Evolutionary conservation across 176 grass and related monocot species (phyloP).

Genomic region (Triticum dicoccoides): DNA sequence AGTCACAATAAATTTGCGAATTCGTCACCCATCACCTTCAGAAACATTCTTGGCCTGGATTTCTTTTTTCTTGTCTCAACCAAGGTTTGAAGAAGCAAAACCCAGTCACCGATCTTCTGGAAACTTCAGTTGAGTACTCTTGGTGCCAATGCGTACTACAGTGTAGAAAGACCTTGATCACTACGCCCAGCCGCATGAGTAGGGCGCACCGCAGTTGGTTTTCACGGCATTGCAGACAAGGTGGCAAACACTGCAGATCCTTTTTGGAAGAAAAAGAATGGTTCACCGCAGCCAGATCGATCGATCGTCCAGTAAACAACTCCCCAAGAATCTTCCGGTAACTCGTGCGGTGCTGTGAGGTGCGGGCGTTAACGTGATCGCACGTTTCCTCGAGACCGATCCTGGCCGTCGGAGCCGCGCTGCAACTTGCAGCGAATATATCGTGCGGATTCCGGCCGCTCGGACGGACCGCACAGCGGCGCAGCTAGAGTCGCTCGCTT

Average conservation of each 20-base stretch:
- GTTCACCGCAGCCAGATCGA: background rate
- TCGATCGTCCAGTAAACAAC: background rate
- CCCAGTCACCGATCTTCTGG: no score
- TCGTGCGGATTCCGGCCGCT: background rate
- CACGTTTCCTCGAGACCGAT: background rate
- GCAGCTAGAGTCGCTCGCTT: background rate
- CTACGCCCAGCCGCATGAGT: no score
- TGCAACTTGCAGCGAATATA: constrained; percentile 15
- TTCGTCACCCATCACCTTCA: background rate
- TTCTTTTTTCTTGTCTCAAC: no score
- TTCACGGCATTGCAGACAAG: background rate
- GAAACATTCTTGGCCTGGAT: background rate
- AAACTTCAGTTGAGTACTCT: no score
- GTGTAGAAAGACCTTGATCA: no score
- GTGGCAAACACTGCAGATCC: background rate
- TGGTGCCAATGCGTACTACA: no score
- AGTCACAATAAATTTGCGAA: background rate
- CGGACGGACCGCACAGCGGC: background rate
- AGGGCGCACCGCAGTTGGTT: background rate
- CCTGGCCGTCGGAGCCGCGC: background rate
- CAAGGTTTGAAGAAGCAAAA: no score
- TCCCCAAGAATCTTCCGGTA: background rate
- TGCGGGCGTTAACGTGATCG: background rate
- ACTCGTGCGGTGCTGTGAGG: background rate
- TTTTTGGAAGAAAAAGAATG: constrained; percentile 8